A percentile compares a stretch with the other conserved stretches of the same genome.
phyloP scores from a whole-genome alignment of 2,329 filamentous ascomycete genomes.

The Hymenoscyphus occultus region DNA sequence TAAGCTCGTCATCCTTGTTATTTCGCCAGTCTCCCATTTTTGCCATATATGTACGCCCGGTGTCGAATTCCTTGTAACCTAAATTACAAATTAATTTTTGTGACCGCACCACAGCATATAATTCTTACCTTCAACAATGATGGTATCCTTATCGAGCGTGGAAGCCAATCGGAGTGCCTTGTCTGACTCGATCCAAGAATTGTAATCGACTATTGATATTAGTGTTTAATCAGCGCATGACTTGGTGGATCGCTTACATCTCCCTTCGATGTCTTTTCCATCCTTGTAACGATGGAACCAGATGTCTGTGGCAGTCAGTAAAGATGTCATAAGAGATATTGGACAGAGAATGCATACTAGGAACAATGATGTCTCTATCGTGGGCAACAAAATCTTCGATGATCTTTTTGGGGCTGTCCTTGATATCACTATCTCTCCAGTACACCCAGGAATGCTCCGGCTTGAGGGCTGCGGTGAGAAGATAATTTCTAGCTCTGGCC shows the following conservation, averaged over 20 bases:
- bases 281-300: constrained; percentile 88
- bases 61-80: constrained; percentile 93
- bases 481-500: constrained; percentile 87
- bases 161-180: constrained; percentile 74
- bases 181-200: constrained; percentile 95
- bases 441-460: constrained; percentile 98
- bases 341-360: constrained; percentile 62
- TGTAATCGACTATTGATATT: constrained; percentile 79
- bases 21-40: constrained; percentile 88
- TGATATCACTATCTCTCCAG: constrained; percentile 96
- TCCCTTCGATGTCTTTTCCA: constrained; percentile 85
- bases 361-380: constrained; percentile 88
- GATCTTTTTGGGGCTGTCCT: constrained; percentile 81
- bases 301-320: constrained; percentile 63
- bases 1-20: constrained; percentile 87
- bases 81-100: constrained; percentile 20
- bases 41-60: constrained; percentile 85
- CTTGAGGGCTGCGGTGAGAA: constrained; percentile 79
- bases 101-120: not conserved
- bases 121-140: constrained; percentile 77
- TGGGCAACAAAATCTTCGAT: constrained; percentile 95
- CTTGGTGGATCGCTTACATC: constrained; percentile 62
- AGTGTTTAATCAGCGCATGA: not conserved
- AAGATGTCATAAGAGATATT: not conserved
- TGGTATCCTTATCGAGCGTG: constrained; percentile 71